Conservation (phyloP, 192 early-diverging fungal genomes). For the Martensiomyces pterosporus region DNA sequence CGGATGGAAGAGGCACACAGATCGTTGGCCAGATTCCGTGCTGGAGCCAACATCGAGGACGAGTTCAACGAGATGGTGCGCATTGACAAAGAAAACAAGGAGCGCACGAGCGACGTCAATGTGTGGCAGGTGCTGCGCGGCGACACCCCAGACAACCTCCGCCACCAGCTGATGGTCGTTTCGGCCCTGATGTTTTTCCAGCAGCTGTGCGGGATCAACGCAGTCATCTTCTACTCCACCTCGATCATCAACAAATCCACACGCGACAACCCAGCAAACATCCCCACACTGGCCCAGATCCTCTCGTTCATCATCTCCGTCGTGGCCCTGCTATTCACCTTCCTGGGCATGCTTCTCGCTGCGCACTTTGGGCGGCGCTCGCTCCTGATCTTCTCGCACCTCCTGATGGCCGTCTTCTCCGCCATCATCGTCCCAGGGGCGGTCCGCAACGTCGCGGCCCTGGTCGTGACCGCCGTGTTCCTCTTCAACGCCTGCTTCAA, state of each 20-base stretch:
- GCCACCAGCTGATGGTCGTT: constrained; percentile 59
- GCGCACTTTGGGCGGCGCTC: constrained; percentile 68
- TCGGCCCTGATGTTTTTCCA: constrained; percentile 67
- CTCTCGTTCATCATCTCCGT: constrained; percentile 48
- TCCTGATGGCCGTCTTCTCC: constrained; percentile 58
- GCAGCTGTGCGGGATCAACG: constrained; percentile 84
- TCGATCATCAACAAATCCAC: constrained; percentile 64
- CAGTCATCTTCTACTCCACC: constrained; percentile 79
- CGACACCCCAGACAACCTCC: constrained; percentile 51
- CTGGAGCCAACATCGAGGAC: constrained; percentile 49
- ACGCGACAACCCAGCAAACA: constrained; percentile 22
- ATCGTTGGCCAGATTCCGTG: constrained; percentile 54
- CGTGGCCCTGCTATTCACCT: constrained; percentile 42
- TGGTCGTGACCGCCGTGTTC: constrained; percentile 62
- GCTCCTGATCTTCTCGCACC: constrained; percentile 61
- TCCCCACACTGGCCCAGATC: constrained; percentile 45
- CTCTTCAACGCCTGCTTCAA: constrained; percentile 74
- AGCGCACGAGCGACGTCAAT: constrained; percentile 37
- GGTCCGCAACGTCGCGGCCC: constrained; percentile 41
- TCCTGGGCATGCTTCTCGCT: constrained; percentile 53
- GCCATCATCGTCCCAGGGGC: constrained; percentile 60
- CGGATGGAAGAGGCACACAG: constrained; percentile 55
- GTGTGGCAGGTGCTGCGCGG: constrained; percentile 52
- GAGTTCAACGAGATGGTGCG: constrained; percentile 65
- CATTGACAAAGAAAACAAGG: constrained; percentile 39